Conservation (phyloP, 2,329 filamentous ascomycete species). For the Ascochyta rabiei region DNA sequence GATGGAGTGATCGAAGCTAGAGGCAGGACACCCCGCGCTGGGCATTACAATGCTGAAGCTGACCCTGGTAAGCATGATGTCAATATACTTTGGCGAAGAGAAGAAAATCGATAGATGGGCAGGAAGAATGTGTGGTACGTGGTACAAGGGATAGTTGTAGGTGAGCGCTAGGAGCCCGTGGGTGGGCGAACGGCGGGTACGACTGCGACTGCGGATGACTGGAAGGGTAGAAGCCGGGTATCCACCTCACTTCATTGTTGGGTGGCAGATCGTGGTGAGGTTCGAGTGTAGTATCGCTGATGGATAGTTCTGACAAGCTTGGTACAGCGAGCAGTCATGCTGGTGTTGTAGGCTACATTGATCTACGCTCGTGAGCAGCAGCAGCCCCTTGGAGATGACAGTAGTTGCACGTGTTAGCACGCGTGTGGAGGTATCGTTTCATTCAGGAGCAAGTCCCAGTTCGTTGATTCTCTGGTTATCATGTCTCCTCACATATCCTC, state of each 20-base stretch:
- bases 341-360: not conserved
- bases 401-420: conserved; percentile 12
- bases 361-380: conserved; percentile 11
- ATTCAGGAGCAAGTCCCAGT: conserved; percentile 22
- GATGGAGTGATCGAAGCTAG: not conserved
- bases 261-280: not conserved
- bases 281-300: not conserved
- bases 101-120: not conserved
- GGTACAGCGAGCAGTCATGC: not conserved
- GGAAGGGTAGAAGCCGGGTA: not conserved
- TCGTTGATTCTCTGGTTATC: conserved; percentile 21
- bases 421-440: conserved; percentile 19
- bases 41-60: not conserved
- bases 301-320: too few relatives aligned
- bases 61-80: not conserved
- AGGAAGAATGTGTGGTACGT: conserved; percentile 6
- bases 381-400: not conserved
- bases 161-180: not conserved
- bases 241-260: too few relatives aligned
- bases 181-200: not conserved
- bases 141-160: not conserved
- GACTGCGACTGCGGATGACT: not conserved
- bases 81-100: not conserved
- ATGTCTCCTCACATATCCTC: conserved; percentile 19
- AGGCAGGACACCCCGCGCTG: not conserved